Conservation (phyloP, 768 basidiomycete species). For the Phaeotremella skinneri region DNA sequence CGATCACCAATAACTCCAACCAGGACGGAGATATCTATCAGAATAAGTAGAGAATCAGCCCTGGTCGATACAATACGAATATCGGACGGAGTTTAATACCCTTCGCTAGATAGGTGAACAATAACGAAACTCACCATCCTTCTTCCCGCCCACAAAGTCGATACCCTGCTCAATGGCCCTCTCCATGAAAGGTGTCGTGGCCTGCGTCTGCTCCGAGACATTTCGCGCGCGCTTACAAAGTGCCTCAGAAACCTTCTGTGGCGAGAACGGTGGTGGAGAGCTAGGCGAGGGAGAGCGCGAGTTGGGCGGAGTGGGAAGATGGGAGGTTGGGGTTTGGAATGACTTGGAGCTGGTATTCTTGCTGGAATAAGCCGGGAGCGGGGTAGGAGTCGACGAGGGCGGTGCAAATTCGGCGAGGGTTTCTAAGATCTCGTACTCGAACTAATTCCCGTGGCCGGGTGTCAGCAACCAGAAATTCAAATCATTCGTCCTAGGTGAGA, state of each 20-base stretch:
- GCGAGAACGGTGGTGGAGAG: slow-evolving; percentile 36
- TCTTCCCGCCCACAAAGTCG: slow-evolving; percentile 74
- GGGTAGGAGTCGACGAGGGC: slow-evolving; percentile 8
- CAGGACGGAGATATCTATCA: slow-evolving; percentile 65
- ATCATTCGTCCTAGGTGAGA: too few relatives aligned
- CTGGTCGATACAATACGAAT: slow-evolving; percentile 3
- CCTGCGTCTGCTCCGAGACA: slow-evolving; percentile 38
- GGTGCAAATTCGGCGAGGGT: slow-evolving; percentile 44
- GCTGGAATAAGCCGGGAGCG: neutral
- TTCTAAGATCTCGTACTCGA: slow-evolving; percentile 52
- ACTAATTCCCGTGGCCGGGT: slow-evolving; percentile 41
- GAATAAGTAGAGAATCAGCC: slow-evolving; percentile 18
- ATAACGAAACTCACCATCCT: slow-evolving; percentile 63
- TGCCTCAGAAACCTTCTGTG: slow-evolving; percentile 50
- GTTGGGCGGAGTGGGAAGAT: slow-evolving; percentile 17
- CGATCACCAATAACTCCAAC: slow-evolving; percentile 61
- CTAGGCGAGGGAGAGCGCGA: slow-evolving; percentile 16
- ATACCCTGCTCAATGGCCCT: slow-evolving; percentile 72
- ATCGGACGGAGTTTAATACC: slow-evolving; percentile 53
- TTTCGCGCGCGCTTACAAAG: slow-evolving; percentile 44
- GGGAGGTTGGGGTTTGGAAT: slow-evolving; percentile 5
- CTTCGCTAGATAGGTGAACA: neutral
- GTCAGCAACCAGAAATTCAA: too few relatives aligned
- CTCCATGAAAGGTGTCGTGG: slow-evolving; percentile 71
- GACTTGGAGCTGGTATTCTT: neutral